These are phyloP conservation scores for Nakazawaea wyomingensis DNA, from an alignment of 805 yeast genomes.

Conservation along the genomic window DNA sequence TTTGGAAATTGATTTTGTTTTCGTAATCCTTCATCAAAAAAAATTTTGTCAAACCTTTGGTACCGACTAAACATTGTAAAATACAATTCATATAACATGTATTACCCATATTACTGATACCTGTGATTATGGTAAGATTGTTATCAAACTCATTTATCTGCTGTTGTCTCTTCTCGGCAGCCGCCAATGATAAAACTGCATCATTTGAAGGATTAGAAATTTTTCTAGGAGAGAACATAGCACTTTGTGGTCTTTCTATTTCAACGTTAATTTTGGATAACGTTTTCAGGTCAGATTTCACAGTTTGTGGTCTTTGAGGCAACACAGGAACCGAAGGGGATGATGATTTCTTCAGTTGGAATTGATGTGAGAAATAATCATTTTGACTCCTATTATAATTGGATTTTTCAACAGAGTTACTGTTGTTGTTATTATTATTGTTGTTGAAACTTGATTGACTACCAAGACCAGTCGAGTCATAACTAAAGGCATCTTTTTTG, in stretches of 20 bases:
- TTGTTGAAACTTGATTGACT: not conserved
- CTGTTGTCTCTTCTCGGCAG: conserved; percentile 9
- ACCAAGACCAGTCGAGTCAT: not conserved
- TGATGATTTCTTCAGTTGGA: conserved; percentile 2
- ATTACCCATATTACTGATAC: conserved; percentile 78
- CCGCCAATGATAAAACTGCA: not conserved
- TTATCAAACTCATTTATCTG: conserved; percentile 8
- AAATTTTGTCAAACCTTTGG: conserved; percentile 57
- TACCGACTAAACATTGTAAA: conserved; percentile 79
- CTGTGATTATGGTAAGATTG: conserved; percentile 47
- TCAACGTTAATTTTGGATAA: not conserved
- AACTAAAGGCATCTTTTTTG: not conserved
- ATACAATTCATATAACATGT: conserved; percentile 92
- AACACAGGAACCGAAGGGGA: not conserved
- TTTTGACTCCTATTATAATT: conserved; percentile 9
- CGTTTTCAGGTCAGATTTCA: not conserved
- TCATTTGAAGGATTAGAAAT: not conserved
- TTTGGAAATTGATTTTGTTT: conserved; percentile 64
- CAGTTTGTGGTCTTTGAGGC: not conserved
- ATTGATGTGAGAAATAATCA: conserved; percentile 7
- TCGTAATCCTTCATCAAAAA: conserved; percentile 59
- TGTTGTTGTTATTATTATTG: too few species aligned
- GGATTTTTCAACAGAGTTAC: not conserved
- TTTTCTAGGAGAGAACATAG: conserved; percentile 3
- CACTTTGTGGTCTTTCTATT: conserved; percentile 5